phyloP scores from a whole-genome alignment of 176 grass and related monocot genomes.

The Thalia dealbata region DNA sequence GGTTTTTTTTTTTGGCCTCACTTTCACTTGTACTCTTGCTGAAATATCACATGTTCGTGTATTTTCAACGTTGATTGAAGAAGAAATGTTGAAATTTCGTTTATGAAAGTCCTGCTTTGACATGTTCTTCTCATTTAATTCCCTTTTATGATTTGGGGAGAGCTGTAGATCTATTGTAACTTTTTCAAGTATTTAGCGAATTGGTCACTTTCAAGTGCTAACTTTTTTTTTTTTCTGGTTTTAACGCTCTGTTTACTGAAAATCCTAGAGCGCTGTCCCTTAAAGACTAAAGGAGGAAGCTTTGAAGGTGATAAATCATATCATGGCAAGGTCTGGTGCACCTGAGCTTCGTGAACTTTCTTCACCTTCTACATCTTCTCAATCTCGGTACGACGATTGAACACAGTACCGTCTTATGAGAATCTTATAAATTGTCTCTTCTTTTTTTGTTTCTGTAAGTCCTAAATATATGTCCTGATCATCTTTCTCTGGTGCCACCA shows the following conservation, averaged over 20 bases:
- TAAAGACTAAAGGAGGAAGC: neutral
- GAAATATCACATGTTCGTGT: neutral
- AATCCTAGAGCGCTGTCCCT: neutral
- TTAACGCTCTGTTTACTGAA: neutral
- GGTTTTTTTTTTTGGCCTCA: neutral
- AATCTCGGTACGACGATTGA: slow-evolving; percentile 44
- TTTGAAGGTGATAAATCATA: slow-evolving; percentile 21
- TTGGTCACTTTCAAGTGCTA: neutral
- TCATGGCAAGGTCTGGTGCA: slow-evolving; percentile 37
- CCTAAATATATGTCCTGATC: neutral
- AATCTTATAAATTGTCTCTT: neutral
- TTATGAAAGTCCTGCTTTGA: neutral
- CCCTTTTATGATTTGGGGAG: neutral
- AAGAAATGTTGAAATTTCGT: neutral
- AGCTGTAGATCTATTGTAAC: neutral
- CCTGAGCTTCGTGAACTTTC: slow-evolving; percentile 40
- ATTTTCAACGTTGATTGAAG: neutral
- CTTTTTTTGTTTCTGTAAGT: neutral
- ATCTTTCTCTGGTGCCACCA: neutral
- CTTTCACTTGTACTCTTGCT: neutral
- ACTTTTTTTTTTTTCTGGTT: neutral
- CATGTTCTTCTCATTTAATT: neutral
- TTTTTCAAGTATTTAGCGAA: neutral
- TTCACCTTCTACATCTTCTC: slow-evolving; percentile 49
- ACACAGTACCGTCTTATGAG: neutral